These are phyloP conservation scores for Comarum palustre DNA, from an alignment of 306 rosid species.

Conservation along the genomic window DNA sequence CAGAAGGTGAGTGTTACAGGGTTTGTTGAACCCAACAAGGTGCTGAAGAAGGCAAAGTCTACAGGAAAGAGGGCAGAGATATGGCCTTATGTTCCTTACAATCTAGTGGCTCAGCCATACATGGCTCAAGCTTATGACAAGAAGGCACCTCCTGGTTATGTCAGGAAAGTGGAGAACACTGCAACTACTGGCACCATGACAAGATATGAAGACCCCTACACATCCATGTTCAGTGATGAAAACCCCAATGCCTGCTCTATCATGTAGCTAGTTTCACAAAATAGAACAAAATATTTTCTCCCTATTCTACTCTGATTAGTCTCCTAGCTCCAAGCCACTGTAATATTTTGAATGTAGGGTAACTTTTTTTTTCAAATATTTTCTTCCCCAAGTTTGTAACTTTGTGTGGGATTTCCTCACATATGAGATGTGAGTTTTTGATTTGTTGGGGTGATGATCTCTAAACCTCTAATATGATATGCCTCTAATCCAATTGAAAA, in stretches of 20 bases:
- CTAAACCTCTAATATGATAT: neutral
- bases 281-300: neutral
- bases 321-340: constrained; percentile 18
- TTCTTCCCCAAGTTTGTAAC: constrained; percentile 7
- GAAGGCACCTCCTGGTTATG: constrained; percentile 96
- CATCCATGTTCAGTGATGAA: constrained; percentile 89
- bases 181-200: constrained; percentile 44
- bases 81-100: constrained; percentile 96
- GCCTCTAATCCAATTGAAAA: neutral
- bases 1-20: constrained; percentile 90
- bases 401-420: constrained; percentile 28
- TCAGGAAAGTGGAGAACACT: constrained; percentile 62
- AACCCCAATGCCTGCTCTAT: constrained; percentile 96
- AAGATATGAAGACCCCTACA: constrained; percentile 81
- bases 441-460: neutral
- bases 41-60: constrained; percentile 86
- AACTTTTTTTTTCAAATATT: constrained; percentile 1
- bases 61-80: constrained; percentile 90
- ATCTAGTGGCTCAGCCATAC: constrained; percentile 79
- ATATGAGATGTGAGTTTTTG: constrained; percentile 26
- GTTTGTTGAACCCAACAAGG: constrained; percentile 81
- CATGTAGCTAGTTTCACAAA: constrained; percentile 44
- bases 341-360: constrained; percentile 41
- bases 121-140: constrained; percentile 81
- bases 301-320: constrained; percentile 5